These are phyloP conservation scores for Diplosphaera chodatii DNA, from an alignment of 139 green algal genomes.

Conservation along the genomic window DNA sequence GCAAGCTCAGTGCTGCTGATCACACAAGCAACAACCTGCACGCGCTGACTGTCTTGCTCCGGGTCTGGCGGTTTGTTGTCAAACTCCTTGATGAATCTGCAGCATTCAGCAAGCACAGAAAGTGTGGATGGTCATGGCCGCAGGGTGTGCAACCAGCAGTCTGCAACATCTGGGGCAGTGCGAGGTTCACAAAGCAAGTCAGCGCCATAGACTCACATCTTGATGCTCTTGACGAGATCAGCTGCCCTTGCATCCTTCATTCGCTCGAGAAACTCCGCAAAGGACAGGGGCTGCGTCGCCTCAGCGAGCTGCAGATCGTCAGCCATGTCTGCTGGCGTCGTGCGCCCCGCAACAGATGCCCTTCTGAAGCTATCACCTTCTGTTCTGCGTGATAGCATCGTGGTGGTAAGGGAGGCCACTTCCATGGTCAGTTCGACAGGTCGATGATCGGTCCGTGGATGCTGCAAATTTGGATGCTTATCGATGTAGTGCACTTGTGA, in stretches of 20 bases:
- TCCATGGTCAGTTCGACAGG: no score
- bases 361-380: not conserved
- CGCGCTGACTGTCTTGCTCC: slow-evolving; percentile 22
- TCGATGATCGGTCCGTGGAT: no score
- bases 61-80: slow-evolving; percentile 25
- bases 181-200: slow-evolving; percentile 28
- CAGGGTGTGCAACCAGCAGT: no score
- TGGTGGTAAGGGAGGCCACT: no score
- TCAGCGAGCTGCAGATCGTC: slow-evolving; percentile 13
- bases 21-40: slow-evolving; percentile 20
- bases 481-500: no score
- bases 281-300: slow-evolving; percentile 46
- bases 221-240: slow-evolving; percentile 87
- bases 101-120: no score
- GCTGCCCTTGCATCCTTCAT: slow-evolving; percentile 69
- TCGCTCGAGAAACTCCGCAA: slow-evolving; percentile 72
- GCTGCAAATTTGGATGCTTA: no score
- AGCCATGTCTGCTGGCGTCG: slow-evolving; percentile 5
- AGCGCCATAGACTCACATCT: slow-evolving; percentile 50
- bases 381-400: no score
- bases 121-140: no score
- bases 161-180: no score
- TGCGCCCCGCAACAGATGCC: no score
- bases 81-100: slow-evolving; percentile 44
- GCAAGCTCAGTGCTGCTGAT: no score